Evolutionary conservation across 148 eudicot genomes (phyloP).

Genomic region (Cornus kousa): DNA sequence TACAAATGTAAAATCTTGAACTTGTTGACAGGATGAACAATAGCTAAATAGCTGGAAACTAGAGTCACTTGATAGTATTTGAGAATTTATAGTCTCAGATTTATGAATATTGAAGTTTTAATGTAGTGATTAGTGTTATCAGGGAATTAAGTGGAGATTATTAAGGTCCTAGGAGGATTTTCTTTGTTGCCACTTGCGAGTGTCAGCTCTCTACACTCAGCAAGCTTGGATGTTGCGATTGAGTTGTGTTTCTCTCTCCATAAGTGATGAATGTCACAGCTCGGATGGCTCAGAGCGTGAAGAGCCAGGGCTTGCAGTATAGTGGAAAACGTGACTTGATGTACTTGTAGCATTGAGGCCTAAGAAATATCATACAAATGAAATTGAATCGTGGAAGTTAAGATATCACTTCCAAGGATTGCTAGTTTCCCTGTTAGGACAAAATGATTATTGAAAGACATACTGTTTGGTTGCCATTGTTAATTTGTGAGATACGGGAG

Average conservation of each 20-base stretch:
- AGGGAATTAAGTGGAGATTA: neutral
- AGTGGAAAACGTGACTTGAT: no score
- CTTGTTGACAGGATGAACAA: neutral
- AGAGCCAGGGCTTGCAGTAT: no score
- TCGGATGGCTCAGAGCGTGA: no score
- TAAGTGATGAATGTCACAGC: neutral
- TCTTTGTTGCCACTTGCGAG: neutral
- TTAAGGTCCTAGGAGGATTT: neutral
- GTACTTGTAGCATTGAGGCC: neutral
- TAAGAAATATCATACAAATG: neutral
- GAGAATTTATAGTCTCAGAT: neutral
- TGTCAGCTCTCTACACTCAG: neutral
- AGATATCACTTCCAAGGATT: neutral
- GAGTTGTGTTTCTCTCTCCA: neutral
- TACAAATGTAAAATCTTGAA: no score
- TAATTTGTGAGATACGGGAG: neutral
- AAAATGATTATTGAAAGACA: neutral
- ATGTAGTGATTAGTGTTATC: neutral
- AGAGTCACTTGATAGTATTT: neutral
- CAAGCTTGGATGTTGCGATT: neutral
- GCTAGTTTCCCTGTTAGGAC: neutral
- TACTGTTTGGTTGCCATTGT: neutral
- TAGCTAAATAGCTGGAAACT: neutral
- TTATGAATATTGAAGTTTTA: neutral
- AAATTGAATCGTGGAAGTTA: neutral